Evolutionary conservation across 257 asterid genomes (phyloP).

Genomic region (Plantago elongata): DNA sequence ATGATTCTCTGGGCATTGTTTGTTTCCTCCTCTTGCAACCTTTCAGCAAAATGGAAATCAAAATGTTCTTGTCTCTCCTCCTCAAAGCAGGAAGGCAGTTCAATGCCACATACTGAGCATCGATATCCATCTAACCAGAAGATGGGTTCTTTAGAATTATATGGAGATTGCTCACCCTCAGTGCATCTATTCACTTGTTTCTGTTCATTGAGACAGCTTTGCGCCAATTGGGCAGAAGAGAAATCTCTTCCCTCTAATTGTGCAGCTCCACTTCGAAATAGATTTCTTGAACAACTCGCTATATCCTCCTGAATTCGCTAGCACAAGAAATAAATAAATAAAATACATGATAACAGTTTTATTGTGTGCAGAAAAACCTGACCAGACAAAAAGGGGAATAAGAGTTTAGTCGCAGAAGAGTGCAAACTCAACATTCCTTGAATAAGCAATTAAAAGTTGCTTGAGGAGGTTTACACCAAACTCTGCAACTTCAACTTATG

Average conservation of each 20-base stretch:
- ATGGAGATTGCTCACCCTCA: constrained; percentile 27
- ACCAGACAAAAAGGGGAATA: no score
- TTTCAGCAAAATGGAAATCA: constrained; percentile 88
- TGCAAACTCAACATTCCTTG: no score
- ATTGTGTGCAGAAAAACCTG: no score
- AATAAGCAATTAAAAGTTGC: no score
- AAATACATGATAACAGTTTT: no score
- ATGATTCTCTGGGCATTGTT: constrained; percentile 25
- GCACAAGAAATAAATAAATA: not conserved
- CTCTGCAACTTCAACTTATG: no score
- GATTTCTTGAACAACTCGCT: constrained; percentile 14
- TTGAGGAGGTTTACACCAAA: no score
- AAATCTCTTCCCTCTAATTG: constrained; percentile 21
- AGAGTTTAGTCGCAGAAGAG: no score
- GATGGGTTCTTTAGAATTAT: constrained; percentile 25
- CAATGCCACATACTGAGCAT: constrained; percentile 79
- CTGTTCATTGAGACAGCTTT: constrained; percentile 20
- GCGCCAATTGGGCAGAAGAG: constrained; percentile 22
- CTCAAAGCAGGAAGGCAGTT: constrained; percentile 69
- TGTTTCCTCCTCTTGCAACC: constrained; percentile 76
- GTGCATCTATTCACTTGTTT: constrained; percentile 13
- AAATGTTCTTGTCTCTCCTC: constrained; percentile 91
- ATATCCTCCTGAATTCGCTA: constrained; percentile 35
- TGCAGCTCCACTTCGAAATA: constrained; percentile 15
- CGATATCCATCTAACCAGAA: constrained; percentile 70